These are phyloP conservation scores for Entonaema liquescens DNA, from an alignment of 495 filamentous ascomycete species.

Conservation along the genomic window DNA sequence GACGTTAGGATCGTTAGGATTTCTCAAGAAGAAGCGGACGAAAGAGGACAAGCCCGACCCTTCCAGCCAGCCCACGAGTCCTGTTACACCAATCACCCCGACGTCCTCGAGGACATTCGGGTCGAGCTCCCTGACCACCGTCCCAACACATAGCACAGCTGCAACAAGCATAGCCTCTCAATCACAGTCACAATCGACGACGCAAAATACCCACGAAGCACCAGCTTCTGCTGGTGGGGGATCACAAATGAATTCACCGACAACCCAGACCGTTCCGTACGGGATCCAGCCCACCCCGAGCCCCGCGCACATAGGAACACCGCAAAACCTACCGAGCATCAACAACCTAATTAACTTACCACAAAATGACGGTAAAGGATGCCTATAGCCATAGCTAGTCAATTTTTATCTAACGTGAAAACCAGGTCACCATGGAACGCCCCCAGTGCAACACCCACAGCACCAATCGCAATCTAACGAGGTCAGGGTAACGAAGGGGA, in stretches of 20 bases:
- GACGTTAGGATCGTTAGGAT: slow-evolving; percentile 78
- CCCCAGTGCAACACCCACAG: slow-evolving; percentile 44
- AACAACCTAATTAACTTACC: slow-evolving; percentile 75
- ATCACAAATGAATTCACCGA: slow-evolving; percentile 45
- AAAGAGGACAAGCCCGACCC: slow-evolving; percentile 72
- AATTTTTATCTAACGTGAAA: slow-evolving; percentile 33
- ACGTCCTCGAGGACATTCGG: slow-evolving; percentile 57
- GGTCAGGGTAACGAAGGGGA: slow-evolving; percentile 88
- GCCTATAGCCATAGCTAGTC: slow-evolving; percentile 44
- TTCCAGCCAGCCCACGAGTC: slow-evolving; percentile 68
- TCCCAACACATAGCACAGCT: slow-evolving; percentile 49
- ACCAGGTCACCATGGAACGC: slow-evolving; percentile 48
- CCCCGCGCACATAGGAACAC: slow-evolving; percentile 46
- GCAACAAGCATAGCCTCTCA: slow-evolving; percentile 45
- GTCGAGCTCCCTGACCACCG: slow-evolving; percentile 47
- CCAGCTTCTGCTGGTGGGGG: slow-evolving; percentile 44
- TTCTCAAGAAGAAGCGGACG: slow-evolving; percentile 98
- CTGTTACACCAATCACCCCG: slow-evolving; percentile 61
- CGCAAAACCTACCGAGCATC: slow-evolving; percentile 72
- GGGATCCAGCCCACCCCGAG: slow-evolving; percentile 41
- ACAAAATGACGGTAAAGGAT: slow-evolving; percentile 57
- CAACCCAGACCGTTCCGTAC: slow-evolving; percentile 41
- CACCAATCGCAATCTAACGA: slow-evolving; percentile 43
- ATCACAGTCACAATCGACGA: slow-evolving; percentile 35
- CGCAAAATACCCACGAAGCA: slow-evolving; percentile 30